Conservation (phyloP, 2,329 filamentous ascomycete species). For the Trematosphaeria pertusa region DNA sequence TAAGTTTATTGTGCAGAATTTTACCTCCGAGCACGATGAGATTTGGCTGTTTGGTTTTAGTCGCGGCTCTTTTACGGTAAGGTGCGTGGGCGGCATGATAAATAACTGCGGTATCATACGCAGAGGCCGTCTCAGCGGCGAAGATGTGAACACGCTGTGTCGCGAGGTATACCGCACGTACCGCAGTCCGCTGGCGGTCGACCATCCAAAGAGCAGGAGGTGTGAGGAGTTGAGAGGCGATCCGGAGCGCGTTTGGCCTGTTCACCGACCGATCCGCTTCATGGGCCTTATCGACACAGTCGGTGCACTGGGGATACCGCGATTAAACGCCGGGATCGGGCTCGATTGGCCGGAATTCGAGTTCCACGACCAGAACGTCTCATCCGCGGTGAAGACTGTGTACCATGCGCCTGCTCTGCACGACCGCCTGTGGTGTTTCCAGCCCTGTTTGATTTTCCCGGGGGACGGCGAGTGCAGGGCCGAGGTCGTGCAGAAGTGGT, state of each 20-base stretch:
- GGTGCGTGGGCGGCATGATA: constrained; percentile 53
- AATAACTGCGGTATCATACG: constrained; percentile 51
- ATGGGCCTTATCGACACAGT: constrained; percentile 46
- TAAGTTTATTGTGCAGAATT: constrained; percentile 45
- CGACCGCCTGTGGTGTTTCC: constrained; percentile 45
- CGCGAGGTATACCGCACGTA: constrained; percentile 44
- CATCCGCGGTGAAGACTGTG: constrained; percentile 39
- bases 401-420: constrained; percentile 43
- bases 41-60: constrained; percentile 57
- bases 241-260: constrained; percentile 33
- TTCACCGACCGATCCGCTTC: constrained; percentile 38
- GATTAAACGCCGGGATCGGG: constrained; percentile 43
- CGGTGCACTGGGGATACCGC: constrained; percentile 42
- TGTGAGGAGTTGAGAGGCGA: constrained; percentile 27
- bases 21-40: constrained; percentile 41
- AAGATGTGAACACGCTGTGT: constrained; percentile 33
- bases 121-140: constrained; percentile 11
- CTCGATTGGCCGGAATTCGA: constrained; percentile 46
- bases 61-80: constrained; percentile 54
- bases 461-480: constrained; percentile 15
- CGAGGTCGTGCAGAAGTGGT: constrained; percentile 40
- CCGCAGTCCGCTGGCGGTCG: constrained; percentile 32
- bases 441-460: constrained; percentile 38
- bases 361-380: constrained; percentile 45
- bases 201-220: constrained; percentile 33